Base-by-base conservation (phyloP, 2,329 filamentous ascomycete species). In the Cercospora nicotianae region DNA sequence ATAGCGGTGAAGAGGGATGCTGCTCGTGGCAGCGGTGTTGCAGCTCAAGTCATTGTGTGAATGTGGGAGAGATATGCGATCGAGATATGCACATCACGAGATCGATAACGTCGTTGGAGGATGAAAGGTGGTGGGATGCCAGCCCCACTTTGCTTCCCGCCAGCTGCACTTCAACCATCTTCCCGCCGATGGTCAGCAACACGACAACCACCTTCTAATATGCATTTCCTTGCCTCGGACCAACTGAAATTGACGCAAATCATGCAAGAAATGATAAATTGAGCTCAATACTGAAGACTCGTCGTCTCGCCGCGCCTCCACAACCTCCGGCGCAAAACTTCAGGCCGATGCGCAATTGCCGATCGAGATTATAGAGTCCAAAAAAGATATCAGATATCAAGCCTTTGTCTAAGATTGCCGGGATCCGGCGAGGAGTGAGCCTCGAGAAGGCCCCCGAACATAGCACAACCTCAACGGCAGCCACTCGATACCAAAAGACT, bases 1-100 rank as follows among this genome's bases (percentile, higher is more conserved):
- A 90, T 91, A 45, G 51, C 68, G 39, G 57, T 28, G 45, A 13
- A 51, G 26, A n/a, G 23, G 12, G 33, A 16, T 65, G 45, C 60
- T 64, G 67, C 67, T 63, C 45, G 55, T 59, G 39, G 59, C 39
- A 63, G 65, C 67, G 53, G 39, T 31, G 51, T 58, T 48, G 10
- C 10, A 23, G 48, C 20, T 59, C 51, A 64, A 36, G 53, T 58
- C 62, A 64, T 59, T 28, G n/a, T 45, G 55, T 10, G 62, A 61
- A 55, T 20, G 39, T 23, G 16, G 28, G 55, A 33, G 30, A 28
- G 16, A 59, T 30, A 59, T 59, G 55, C n/a, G 55, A 30, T 59
- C 10, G 30, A 59, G 55, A 59, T 31, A 36, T 33, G 55, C 28
- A 59, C 16, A 59, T 59, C 55, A 59, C 55, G 55, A 59, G 55